Base-by-base conservation (phyloP, 495 filamentous ascomycete species). In the Umbilicaria muhlenbergii region DNA sequence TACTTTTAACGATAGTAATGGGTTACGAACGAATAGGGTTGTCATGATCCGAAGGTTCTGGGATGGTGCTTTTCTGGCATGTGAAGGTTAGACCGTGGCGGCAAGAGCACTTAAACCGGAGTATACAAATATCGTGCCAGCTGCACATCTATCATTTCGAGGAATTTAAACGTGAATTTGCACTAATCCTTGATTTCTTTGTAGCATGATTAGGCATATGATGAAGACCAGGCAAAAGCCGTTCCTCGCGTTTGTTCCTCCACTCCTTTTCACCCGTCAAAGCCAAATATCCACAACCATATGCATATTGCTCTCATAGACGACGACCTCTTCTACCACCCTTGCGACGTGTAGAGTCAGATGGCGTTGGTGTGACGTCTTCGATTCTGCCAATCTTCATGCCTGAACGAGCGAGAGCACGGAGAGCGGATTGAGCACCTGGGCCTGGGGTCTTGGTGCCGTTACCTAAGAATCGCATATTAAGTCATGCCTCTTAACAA, bases 331-430 rank as follows among this genome's bases (percentile, higher is more conserved):
- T 88, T 68, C 91, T 85, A 93, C 91, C 91, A 71, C 91, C 91
- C 81, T 99, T 99, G 67, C 89, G 83, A 67, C 91, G 84, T 55
- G 91, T 99, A 66, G 82, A 89, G 71, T 99, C 91, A 64, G 91
- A 96, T 52, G 91, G 91, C 32, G 91, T 96, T 50, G 91, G 91
- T 53, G 91, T 99, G 47, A 99, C 91, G 67, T 99, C 91, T 80
- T 99, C 91, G 58, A 99, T 99, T 58, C 91, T 79, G 59, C 91
- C 91, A 62, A 99, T 99, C 72, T 88, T 87, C 91, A 99, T 99
- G 61, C 91, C 92, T 52, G 88, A 81, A 75, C 91, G 91, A 57
- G 91, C 91, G 40, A 98, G 80, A 58, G 91, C 91, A 65, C 91
- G 91, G 71, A 98, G 91, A 62, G 91, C 91, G 50, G 89, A 95